Percentiles rank a stretch among this genome's conserved stretches.
phyloP scores from a whole-genome alignment of 495 filamentous ascomycete species.

The Ramalina intermedia region DNA sequence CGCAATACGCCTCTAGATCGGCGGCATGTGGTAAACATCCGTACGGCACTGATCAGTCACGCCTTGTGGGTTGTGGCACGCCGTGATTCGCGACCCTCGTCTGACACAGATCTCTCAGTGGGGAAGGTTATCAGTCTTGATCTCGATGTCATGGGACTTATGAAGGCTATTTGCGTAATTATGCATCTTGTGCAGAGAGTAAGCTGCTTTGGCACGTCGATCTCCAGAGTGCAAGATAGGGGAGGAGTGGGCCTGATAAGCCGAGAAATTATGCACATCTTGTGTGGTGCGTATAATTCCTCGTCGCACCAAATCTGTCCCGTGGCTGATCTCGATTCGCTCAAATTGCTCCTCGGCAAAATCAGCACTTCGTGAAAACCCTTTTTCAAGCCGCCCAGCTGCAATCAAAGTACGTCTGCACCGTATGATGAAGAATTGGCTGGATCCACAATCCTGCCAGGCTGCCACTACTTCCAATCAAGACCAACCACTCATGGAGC shows the following conservation, averaged over 20 bases:
- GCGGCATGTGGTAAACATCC: background rate
- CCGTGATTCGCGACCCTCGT: conserved; percentile 5
- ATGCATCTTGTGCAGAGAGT: background rate
- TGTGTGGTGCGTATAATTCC: too few species aligned
- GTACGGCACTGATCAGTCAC: conserved; percentile 4
- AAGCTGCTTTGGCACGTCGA: too few species aligned
- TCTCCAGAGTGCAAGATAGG: background rate
- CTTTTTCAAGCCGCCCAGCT: too few species aligned
- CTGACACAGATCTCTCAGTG: background rate
- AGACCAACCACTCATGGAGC: too few species aligned
- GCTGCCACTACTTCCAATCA: too few species aligned
- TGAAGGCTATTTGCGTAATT: background rate
- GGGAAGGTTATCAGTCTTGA: background rate
- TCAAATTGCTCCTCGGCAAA: too few species aligned
- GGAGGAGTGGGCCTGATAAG: background rate
- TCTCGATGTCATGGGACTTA: background rate
- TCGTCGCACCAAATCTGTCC: too few species aligned
- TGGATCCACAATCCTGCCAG: too few species aligned
- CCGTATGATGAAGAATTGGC: too few species aligned
- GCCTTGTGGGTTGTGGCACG: conserved; percentile 6
- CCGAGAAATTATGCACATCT: background rate
- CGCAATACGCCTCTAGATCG: background rate
- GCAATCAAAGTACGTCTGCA: too few species aligned
- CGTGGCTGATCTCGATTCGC: too few species aligned
- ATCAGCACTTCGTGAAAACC: too few species aligned